Conservation (phyloP, 2,329 filamentous ascomycete species). For the Fusarium robinianum region DNA sequence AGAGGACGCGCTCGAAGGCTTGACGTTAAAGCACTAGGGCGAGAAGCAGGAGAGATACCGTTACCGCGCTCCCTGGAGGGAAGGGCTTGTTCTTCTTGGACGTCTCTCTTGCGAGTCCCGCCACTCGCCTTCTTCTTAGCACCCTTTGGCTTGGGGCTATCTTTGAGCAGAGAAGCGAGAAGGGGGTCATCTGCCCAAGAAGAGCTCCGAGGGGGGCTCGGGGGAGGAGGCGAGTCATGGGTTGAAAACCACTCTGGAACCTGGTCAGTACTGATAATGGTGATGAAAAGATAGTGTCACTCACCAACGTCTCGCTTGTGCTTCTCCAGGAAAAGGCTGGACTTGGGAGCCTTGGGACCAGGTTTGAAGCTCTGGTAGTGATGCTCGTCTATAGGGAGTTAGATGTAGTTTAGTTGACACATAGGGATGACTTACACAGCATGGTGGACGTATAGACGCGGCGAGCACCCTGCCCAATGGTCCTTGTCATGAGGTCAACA, state of each 20-base stretch:
- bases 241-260: slow-evolving; percentile 23
- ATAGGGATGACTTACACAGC: slow-evolving; percentile 38
- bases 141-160: slow-evolving; percentile 7
- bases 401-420: slow-evolving; percentile 1
- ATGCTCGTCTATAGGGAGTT: slow-evolving; percentile 47
- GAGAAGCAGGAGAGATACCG: no score
- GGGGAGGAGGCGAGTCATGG: slow-evolving; percentile 9
- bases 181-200: slow-evolving; percentile 4
- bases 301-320: slow-evolving; percentile 37
- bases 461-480: slow-evolving; percentile 42
- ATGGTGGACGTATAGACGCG: slow-evolving; percentile 47
- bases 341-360: slow-evolving; percentile 45
- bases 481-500: slow-evolving; percentile 45
- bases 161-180: slow-evolving; percentile 4
- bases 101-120: slow-evolving; percentile 3
- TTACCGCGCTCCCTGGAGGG: no score
- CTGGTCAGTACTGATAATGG: slow-evolving; percentile 6
- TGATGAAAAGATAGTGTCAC: background rate
- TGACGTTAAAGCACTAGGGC: no score
- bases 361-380: slow-evolving; percentile 51
- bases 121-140: no score
- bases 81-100: no score
- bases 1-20: no score
- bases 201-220: background rate
- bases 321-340: slow-evolving; percentile 41